phyloP scores from a whole-genome alignment of 2,329 filamentous ascomycete genomes.

The Claviceps purpurea region DNA sequence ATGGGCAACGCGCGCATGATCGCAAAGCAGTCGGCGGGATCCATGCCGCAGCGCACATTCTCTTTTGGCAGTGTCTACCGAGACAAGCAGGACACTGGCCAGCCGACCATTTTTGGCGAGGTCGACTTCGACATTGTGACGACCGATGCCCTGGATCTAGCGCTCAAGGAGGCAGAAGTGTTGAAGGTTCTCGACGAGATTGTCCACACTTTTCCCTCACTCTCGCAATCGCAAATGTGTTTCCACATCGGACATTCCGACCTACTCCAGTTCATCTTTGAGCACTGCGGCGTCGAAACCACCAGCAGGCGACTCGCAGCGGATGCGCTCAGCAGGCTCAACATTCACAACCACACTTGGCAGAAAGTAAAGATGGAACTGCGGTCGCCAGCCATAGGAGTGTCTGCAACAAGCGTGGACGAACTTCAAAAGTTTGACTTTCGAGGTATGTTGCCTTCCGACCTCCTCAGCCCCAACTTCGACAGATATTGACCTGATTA shows the following conservation, averaged over 20 bases:
- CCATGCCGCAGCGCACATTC: conserved; percentile 61
- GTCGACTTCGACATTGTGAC: conserved; percentile 97
- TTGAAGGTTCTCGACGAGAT: conserved; percentile 93
- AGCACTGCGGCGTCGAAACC: conserved; percentile 67
- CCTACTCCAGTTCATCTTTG: conserved; percentile 76
- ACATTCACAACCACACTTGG: conserved; percentile 70
- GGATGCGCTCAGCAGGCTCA: conserved; percentile 74
- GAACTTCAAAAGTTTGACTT: conserved; percentile 89
- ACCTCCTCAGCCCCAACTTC: background rate
- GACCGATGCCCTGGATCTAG: conserved; percentile 63
- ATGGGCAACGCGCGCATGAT: conserved; percentile 77
- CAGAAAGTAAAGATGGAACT: conserved; percentile 71
- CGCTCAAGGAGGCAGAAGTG: conserved; percentile 83
- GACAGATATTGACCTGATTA: background rate
- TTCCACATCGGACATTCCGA: conserved; percentile 85
- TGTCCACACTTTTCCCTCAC: conserved; percentile 62
- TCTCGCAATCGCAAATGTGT: conserved; percentile 62
- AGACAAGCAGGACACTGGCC: conserved; percentile 62
- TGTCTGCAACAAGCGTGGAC: conserved; percentile 80
- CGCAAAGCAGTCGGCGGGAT: conserved; percentile 51
- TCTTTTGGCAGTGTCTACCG: conserved; percentile 82
- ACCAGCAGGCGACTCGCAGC: conserved; percentile 59
- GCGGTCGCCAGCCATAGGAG: conserved; percentile 64
- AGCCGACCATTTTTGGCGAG: conserved; percentile 72
- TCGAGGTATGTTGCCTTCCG: conserved; percentile 38